Evolutionary conservation across 2,329 filamentous ascomycete genomes (phyloP).

Genomic region (Periconia macrospinosa): DNA sequence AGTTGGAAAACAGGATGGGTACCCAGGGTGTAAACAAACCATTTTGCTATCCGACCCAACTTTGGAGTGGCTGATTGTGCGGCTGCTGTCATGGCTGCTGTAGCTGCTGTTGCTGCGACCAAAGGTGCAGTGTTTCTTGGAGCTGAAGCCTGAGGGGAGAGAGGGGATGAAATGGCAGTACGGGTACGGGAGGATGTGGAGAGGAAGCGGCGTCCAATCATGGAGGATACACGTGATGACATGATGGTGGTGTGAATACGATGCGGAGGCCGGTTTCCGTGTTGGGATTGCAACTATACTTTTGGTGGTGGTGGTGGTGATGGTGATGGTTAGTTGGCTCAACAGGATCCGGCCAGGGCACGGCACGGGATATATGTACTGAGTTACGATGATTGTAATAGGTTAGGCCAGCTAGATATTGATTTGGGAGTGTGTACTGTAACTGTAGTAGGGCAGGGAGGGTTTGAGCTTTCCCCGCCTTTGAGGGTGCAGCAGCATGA

Average conservation of each 20-base stretch:
- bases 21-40: conserved; percentile 17
- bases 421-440: too few species aligned
- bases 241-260: conserved; percentile 12
- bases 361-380: too few species aligned
- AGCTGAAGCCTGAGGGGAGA: conserved; percentile 12
- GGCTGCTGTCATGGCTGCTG: conserved; percentile 6
- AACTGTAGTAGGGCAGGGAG: too few species aligned
- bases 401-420: too few species aligned
- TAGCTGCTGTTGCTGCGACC: conserved; percentile 21
- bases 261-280: background rate
- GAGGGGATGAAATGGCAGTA: conserved; percentile 24
- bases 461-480: background rate
- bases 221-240: conserved; percentile 30
- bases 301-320: background rate
- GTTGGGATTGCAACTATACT: too few species aligned
- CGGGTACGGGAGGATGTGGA: conserved; percentile 32
- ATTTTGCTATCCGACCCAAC: conserved; percentile 35
- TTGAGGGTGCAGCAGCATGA: too few species aligned
- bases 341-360: too few species aligned
- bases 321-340: background rate
- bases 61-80: conserved; percentile 23
- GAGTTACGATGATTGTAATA: too few species aligned
- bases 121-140: conserved; percentile 19
- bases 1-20: background rate
- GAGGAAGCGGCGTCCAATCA: conserved; percentile 28